phyloP scores from a whole-genome alignment of 352 stramenopile genomes.

The Sclerospora graminicola region DNA sequence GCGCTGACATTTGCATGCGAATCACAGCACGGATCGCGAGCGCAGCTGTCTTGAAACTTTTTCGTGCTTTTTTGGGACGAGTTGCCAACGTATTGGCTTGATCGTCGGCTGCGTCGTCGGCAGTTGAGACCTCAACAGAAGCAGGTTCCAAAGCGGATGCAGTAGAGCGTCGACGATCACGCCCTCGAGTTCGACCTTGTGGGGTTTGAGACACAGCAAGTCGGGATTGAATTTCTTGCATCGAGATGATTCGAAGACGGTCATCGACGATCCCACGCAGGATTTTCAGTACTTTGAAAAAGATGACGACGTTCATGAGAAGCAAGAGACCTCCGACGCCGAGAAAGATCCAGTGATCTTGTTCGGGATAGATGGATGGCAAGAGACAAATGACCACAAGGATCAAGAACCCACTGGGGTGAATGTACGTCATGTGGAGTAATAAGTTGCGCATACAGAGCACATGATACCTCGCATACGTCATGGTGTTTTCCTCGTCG shows the following conservation, averaged over 20 bases:
- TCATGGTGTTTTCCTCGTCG: conserved; percentile 29
- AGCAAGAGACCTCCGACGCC: conserved; percentile 42
- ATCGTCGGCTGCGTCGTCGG: conserved; percentile 6
- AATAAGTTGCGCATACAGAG: conserved; percentile 82
- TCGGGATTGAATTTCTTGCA: conserved; percentile 43
- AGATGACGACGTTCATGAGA: conserved; percentile 67
- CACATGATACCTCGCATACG: conserved; percentile 65
- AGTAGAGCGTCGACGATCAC: not conserved
- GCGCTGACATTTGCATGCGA: conserved; percentile 83
- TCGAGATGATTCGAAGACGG: conserved; percentile 59
- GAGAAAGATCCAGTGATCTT: conserved; percentile 74
- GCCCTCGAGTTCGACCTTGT: not conserved
- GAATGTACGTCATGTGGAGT: conserved; percentile 71
- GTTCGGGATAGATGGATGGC: conserved; percentile 43
- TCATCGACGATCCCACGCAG: conserved; percentile 77
- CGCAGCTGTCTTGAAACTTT: conserved; percentile 45
- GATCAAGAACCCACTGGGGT: conserved; percentile 69
- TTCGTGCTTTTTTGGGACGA: conserved; percentile 10
- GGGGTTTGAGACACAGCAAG: conserved; percentile 15
- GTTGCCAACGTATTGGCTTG: not conserved
- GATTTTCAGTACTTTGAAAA: conserved; percentile 79
- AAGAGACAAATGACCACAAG: conserved; percentile 61
- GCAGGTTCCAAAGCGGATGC: conserved; percentile 4
- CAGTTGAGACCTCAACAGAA: conserved; percentile 10
- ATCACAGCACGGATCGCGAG: conserved; percentile 58